Conservation (phyloP, 169 alveolate genomes). For the Eimeria falciformis region DNA sequence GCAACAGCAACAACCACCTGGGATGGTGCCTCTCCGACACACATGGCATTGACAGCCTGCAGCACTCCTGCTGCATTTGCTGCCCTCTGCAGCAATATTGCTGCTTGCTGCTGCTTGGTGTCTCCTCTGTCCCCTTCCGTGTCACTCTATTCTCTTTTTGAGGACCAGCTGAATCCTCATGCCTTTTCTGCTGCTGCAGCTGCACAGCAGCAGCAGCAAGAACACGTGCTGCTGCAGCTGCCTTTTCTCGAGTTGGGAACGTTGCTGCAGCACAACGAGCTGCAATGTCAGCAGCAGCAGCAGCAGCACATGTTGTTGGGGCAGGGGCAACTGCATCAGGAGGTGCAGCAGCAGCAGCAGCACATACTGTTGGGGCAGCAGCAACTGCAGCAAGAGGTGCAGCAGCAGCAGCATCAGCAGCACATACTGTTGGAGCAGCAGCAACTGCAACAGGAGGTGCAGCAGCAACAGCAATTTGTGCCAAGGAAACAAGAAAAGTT, state of each 20-base stretch:
- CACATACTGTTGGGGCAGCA: not conserved
- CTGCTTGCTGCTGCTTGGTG: not conserved
- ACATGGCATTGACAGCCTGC: slow-evolving; percentile 28
- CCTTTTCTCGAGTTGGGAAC: too few relatives aligned
- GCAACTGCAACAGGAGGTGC: not conserved
- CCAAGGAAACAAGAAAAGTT: not conserved
- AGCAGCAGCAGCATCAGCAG: not conserved
- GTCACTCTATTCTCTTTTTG: not conserved
- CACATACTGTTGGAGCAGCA: not conserved
- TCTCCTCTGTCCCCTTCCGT: slow-evolving; percentile 16
- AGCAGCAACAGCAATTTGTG: slow-evolving; percentile 12
- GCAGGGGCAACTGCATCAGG: not conserved
- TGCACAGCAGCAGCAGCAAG: slow-evolving; percentile 42
- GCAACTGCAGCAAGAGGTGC: not conserved
- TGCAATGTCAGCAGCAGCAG: slow-evolving; percentile 9
- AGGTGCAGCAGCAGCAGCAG: not conserved
- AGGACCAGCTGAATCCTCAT: slow-evolving; percentile 13
- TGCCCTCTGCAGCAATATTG: slow-evolving; percentile 37
- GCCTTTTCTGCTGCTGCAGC: slow-evolving; percentile 3
- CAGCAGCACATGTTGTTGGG: not conserved
- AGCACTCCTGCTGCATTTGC: slow-evolving; percentile 63
- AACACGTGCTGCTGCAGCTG: not conserved
- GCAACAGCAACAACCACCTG: slow-evolving; percentile 24
- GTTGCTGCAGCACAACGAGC: not conserved
- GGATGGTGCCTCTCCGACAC: slow-evolving; percentile 8